A percentile compares a stretch with the other conserved stretches of the same genome.
phyloP scores from a whole-genome alignment of 257 asterid species.

The Knoxia roxburghii region DNA sequence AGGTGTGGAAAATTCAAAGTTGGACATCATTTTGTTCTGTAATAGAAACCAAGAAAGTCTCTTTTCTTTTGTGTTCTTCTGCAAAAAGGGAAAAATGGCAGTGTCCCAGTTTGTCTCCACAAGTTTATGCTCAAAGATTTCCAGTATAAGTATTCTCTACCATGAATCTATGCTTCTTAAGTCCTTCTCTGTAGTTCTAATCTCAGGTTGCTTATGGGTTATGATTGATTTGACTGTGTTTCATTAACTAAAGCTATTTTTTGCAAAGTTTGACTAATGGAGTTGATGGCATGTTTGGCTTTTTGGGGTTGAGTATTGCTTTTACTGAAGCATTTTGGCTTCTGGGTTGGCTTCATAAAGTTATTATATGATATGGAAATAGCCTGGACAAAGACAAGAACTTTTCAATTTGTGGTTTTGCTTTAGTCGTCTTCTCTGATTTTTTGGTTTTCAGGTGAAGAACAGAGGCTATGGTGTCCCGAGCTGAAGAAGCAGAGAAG shows the following conservation, averaged over 20 bases:
- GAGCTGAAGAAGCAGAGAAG: conserved; percentile 19
- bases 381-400: too few relatives aligned
- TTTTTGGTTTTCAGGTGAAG: conserved; percentile 14
- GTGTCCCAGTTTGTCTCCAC: conserved; percentile 6
- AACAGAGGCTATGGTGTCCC: conserved; percentile 16
- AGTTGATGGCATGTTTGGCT: too few relatives aligned
- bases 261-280: not conserved
- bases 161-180: not conserved
- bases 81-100: conserved; percentile 15
- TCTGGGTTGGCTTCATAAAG: not conserved
- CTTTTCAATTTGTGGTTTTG: not conserved
- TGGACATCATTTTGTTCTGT: too few relatives aligned
- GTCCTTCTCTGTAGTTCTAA: too few relatives aligned
- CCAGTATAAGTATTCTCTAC: conserved; percentile 6
- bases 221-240: not conserved
- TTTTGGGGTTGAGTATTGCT: too few relatives aligned
- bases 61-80: too few relatives aligned
- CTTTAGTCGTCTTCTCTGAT: not conserved
- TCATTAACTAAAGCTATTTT: too few relatives aligned
- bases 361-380: not conserved
- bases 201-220: not conserved
- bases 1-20: not conserved
- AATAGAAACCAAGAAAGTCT: too few relatives aligned
- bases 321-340: too few relatives aligned
- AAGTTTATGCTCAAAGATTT: not conserved